phyloP scores from a whole-genome alignment of 2,329 filamentous ascomycete species.

The Colletotrichum spinosum region DNA sequence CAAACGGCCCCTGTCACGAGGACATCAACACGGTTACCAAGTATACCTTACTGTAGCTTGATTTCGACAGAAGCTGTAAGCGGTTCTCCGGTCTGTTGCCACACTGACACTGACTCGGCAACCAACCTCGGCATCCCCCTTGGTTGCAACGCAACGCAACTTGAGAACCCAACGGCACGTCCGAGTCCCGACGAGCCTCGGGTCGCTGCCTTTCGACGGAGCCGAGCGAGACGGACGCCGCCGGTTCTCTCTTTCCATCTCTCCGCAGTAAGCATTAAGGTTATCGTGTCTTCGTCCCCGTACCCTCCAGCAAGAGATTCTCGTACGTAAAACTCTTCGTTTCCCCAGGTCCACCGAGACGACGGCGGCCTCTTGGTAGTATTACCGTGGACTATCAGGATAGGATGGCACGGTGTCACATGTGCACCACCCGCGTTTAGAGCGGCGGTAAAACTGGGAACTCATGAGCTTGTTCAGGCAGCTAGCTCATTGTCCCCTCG shows the following conservation, averaged over 20 bases:
- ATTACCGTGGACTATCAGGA: neutral
- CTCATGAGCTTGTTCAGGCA: constrained; percentile 16
- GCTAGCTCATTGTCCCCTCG: neutral
- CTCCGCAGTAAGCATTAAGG: constrained; percentile 16
- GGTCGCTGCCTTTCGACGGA: neutral
- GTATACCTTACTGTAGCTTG: neutral
- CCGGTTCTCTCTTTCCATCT: neutral
- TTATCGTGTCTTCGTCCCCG: constrained; percentile 8
- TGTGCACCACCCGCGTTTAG: neutral
- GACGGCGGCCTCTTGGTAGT: too few species aligned
- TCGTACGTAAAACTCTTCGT: constrained; percentile 28
- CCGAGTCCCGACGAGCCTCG: neutral
- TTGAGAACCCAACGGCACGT: neutral
- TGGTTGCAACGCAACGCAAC: neutral
- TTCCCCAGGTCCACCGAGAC: constrained; percentile 18
- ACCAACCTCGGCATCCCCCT: constrained; percentile 10
- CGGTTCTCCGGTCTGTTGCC: too few species aligned
- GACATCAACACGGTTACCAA: neutral
- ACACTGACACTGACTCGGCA: too few species aligned
- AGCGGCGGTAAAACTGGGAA: constrained; percentile 2
- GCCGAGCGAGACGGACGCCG: neutral
- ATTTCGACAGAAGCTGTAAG: neutral
- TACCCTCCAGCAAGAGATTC: constrained; percentile 11
- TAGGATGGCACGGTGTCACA: constrained; percentile 13
- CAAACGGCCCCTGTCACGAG: constrained; percentile 19